These are phyloP conservation scores for Avena atlantica DNA, from an alignment of 176 grass and related monocot genomes.

Conservation along the genomic window DNA sequence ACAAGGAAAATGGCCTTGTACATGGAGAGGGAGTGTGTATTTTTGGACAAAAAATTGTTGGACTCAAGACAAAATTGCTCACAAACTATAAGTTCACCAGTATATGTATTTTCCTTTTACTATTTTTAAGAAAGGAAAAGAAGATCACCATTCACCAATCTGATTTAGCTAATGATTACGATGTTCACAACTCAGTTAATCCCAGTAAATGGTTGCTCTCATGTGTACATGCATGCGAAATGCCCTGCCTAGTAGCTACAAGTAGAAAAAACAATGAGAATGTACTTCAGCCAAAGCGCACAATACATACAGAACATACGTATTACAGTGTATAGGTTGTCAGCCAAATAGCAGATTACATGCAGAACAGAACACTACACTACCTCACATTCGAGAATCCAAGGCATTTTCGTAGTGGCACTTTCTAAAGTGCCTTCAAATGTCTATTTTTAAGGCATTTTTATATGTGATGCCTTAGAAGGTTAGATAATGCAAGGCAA, in stretches of 20 bases:
- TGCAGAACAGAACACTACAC: neutral
- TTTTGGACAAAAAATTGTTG: too few relatives aligned
- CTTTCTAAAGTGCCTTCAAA: too few relatives aligned
- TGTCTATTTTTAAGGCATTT: too few relatives aligned
- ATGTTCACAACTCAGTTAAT: slow-evolving; percentile 32
- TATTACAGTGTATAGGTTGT: neutral
- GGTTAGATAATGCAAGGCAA: too few relatives aligned
- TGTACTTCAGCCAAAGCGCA: neutral
- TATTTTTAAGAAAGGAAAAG: neutral
- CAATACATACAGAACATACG: neutral
- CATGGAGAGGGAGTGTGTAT: too few relatives aligned
- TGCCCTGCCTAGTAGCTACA: neutral
- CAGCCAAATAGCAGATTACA: neutral
- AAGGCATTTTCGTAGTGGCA: too few relatives aligned
- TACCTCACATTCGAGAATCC: too few relatives aligned
- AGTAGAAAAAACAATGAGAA: neutral
- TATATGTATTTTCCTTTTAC: too few relatives aligned
- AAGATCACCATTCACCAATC: neutral
- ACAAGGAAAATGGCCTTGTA: too few relatives aligned
- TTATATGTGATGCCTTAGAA: too few relatives aligned
- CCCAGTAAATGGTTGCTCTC: neutral
- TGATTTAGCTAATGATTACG: slow-evolving; percentile 6
- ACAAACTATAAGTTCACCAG: too few relatives aligned
- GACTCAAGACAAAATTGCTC: too few relatives aligned
- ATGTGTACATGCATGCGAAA: neutral